Conservation (phyloP, 352 stramenopile species). For the Phytopythium oedochilum region DNA sequence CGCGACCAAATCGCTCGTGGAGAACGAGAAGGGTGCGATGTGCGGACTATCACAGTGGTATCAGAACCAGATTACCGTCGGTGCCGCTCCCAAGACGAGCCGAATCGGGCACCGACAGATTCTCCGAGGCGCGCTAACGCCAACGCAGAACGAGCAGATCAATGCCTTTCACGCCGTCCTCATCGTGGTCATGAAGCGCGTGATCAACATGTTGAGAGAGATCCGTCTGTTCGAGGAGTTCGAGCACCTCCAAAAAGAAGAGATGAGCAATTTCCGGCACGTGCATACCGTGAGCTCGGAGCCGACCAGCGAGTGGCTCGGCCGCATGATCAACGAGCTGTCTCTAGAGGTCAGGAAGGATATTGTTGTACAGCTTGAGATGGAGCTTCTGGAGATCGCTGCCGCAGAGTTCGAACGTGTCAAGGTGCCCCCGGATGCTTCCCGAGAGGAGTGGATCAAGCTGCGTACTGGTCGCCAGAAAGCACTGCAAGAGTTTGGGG, state of each 20-base stretch:
- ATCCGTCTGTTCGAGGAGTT: constrained; percentile 61
- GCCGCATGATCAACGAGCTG: constrained; percentile 50
- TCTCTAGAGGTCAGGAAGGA: constrained; percentile 42
- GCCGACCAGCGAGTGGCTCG: constrained; percentile 43
- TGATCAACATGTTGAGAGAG: constrained; percentile 46
- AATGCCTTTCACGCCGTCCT: constrained; percentile 54
- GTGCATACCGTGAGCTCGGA: constrained; percentile 46
- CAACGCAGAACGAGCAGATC: constrained; percentile 56
- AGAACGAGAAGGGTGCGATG: background rate
- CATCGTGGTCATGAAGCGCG: constrained; percentile 43
- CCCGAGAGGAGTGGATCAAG: constrained; percentile 51
- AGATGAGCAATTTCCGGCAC: constrained; percentile 46
- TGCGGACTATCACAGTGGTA: constrained; percentile 35
- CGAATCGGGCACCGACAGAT: constrained; percentile 41
- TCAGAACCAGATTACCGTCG: constrained; percentile 10
- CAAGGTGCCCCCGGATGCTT: constrained; percentile 8
- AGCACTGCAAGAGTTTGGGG: constrained; percentile 31
- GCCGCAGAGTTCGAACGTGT: constrained; percentile 16
- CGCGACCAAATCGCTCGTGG: background rate
- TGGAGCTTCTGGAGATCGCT: constrained; percentile 53
- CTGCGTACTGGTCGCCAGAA: constrained; percentile 35
- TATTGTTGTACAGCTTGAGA: constrained; percentile 56
- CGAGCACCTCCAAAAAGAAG: constrained; percentile 36
- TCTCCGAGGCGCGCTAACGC: constrained; percentile 44
- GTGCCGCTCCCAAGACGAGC: constrained; percentile 14